Evolutionary conservation across 805 yeast genomes (phyloP).

Genomic region (Candida taoyuanica): DNA sequence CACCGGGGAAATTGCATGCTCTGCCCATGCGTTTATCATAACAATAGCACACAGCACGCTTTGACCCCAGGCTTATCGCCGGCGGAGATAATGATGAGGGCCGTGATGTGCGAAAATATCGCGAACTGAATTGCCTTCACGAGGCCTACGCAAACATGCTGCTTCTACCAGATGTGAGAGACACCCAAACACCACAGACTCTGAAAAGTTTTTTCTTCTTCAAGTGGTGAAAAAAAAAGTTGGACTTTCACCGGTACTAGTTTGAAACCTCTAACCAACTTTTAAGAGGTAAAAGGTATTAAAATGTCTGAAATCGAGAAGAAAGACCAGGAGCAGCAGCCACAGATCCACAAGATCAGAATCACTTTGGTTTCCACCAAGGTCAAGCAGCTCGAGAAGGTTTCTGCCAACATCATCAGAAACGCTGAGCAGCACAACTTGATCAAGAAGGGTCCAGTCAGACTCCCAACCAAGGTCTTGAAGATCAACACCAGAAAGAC

Average conservation of each 20-base stretch:
- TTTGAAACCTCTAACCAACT: conserved; percentile 21
- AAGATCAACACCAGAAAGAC: conserved; percentile 99
- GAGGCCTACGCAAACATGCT: not conserved
- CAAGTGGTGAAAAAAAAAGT: conserved; percentile 15
- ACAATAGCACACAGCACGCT: no score
- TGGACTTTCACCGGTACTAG: not conserved
- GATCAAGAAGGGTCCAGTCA: conserved; percentile 97
- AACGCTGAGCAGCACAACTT: conserved; percentile 81
- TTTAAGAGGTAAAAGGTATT: conserved; percentile 38
- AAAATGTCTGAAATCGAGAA: conserved; percentile 77
- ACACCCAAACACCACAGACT: conserved; percentile 23
- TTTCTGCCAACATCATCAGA: conserved; percentile 82
- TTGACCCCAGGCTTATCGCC: conserved; percentile 15
- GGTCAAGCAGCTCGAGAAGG: conserved; percentile 97
- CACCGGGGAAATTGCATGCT: no score
- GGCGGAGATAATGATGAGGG: no score
- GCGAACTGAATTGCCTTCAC: no score
- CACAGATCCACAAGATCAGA: conserved; percentile 93
- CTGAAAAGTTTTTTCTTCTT: conserved; percentile 17
- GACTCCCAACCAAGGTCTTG: conserved; percentile 99
- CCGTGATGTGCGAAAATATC: no score
- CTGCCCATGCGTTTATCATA: no score
- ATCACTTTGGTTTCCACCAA: conserved; percentile 98
- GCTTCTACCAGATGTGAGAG: conserved; percentile 4
- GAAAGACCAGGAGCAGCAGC: conserved; percentile 81